Evolutionary conservation across 2,329 filamentous ascomycete genomes (phyloP), one percentile per base, ranked within the genome.

Genomic region (Pyrenochaeta sp.): DNA sequence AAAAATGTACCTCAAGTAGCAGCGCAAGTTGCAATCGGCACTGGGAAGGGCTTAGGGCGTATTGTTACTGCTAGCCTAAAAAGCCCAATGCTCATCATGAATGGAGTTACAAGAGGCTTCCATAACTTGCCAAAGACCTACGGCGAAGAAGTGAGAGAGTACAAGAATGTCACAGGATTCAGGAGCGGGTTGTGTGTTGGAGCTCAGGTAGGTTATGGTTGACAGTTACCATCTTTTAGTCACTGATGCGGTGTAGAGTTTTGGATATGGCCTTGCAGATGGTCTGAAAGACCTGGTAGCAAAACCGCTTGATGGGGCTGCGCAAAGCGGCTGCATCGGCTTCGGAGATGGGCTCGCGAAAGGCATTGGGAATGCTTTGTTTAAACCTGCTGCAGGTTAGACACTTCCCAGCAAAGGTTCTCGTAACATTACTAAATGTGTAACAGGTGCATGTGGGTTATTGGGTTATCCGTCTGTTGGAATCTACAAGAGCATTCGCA

Each of bases 101-200:
- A 96, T 39, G 89, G 89, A 0, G 74, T 96, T 30, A 89, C 92
- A 1, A 88, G 89, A 72, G 92, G 92, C 0, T 96, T 96, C 71
- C 89, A 93, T 67, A 96, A 97, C 66, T 87, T 90, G 7, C 92
- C 92, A 0, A 87, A 85, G 61, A 78, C 96, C 1, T 96, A 96
- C 69, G 90, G 92, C 31, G 92, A 97, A 66, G 85, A 90, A 2
- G 86, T 96, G 0, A 83, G 90, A 5, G 87, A 89, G 7, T 78
- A 83, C 1, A 88, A 91, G 53, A 90, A 90, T 60, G 89, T 97
- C 4, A 91, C 89, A 0, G 89, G 87, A 41, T 77, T 96, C 43
- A 81, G 84, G 39, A 90, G 87, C 56, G 92, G 92, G 0, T 75
- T 96, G 20, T 85, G 83, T 56, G 86, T 91, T 35, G 91, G 91